phyloP scores from a whole-genome alignment of 2,329 filamentous ascomycete genomes.

The Diaporthe amygdali region DNA sequence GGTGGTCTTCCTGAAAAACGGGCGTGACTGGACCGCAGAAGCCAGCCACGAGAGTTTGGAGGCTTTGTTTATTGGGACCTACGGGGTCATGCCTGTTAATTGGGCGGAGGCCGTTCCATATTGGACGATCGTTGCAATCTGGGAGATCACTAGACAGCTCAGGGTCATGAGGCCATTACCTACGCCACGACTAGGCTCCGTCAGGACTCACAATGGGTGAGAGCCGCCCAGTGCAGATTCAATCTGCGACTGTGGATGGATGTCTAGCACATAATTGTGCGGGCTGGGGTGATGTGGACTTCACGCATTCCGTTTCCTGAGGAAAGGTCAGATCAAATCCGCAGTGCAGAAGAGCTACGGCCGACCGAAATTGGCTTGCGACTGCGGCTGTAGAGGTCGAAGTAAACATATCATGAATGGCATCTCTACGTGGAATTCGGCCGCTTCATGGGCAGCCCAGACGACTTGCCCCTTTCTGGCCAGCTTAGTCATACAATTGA shows the following conservation, averaged over 20 bases:
- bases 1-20: background rate
- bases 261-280: background rate
- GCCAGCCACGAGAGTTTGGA: background rate
- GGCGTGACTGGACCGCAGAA: background rate
- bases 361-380: too few relatives aligned
- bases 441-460: background rate
- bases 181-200: too few relatives aligned
- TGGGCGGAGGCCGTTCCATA: too few relatives aligned
- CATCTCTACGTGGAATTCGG: background rate
- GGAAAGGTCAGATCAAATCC: background rate
- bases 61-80: background rate
- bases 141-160: too few relatives aligned
- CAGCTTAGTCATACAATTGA: background rate
- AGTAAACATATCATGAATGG: background rate
- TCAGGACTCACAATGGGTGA: background rate
- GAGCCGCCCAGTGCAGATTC: background rate
- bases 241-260: background rate
- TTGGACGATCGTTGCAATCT: background rate
- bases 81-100: too few relatives aligned
- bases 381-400: background rate
- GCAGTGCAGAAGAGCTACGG: background rate
- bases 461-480: background rate
- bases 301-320: background rate
- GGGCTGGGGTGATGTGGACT: background rate
- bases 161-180: too few relatives aligned